Conservation (phyloP, 768 basidiomycete species). For the Collybiopsis luxurians region DNA sequence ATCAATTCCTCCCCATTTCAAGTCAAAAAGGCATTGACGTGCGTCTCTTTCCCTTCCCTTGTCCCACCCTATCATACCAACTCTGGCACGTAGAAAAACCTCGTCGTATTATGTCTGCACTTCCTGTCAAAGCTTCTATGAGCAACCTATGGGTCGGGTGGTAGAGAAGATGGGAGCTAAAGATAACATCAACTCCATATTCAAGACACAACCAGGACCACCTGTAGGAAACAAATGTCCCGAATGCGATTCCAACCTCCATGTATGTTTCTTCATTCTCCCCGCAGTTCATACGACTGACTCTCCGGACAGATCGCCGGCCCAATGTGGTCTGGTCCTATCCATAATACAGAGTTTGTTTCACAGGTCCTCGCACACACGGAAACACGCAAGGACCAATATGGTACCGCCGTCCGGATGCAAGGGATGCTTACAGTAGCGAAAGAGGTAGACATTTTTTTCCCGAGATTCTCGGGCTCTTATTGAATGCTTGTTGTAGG, state of each 20-base stretch:
- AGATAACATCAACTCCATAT: constrained; percentile 58
- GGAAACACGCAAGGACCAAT: constrained; percentile 56
- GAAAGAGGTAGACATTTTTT: constrained; percentile 57
- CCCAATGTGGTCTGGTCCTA: constrained; percentile 93
- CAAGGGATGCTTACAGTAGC: constrained; percentile 94
- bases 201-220: constrained; percentile 74
- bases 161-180: constrained; percentile 56
- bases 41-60: constrained; percentile 27
- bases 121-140: constrained; percentile 77
- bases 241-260: constrained; percentile 75
- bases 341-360: constrained; percentile 79
- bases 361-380: constrained; percentile 73
- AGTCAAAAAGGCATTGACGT: constrained; percentile 84
- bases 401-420: constrained; percentile 82
- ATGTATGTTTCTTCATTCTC: constrained; percentile 48
- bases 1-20: constrained; percentile 71
- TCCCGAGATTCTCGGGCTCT: not conserved
- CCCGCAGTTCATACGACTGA: not conserved
- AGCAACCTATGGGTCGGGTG: constrained; percentile 82
- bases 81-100: constrained; percentile 59
- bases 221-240: constrained; percentile 66
- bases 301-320: constrained; percentile 65
- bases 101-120: constrained; percentile 83
- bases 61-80: not conserved
- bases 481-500: constrained; percentile 39